A percentile compares a stretch with the other conserved stretches of the same genome.
Conservation (phyloP, 352 stramenopile genomes). For the Globisporangium uncinulatum region DNA sequence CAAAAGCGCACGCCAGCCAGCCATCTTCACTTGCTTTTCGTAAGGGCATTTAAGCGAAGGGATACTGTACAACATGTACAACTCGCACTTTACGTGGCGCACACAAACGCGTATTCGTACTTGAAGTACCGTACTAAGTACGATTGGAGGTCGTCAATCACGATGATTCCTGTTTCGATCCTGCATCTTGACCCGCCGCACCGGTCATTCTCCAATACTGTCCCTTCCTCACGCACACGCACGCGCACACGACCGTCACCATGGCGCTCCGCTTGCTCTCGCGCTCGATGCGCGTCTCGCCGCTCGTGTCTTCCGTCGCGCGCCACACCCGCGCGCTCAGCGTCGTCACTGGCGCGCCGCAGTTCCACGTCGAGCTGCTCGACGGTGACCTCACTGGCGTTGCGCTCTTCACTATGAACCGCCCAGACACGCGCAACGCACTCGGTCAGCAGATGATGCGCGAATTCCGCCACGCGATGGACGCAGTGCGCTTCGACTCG, state of each 20-base stretch:
- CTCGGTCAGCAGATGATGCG: constrained; percentile 77
- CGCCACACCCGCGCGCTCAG: constrained; percentile 10
- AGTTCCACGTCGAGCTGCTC: constrained; percentile 63
- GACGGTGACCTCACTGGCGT: constrained; percentile 46
- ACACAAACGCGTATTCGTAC: not conserved
- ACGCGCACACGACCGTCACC: not conserved
- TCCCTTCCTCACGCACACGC: not conserved
- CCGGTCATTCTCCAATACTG: not conserved
- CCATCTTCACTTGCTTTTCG: constrained; percentile 6
- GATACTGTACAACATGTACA: not conserved
- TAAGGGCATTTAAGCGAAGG: not conserved
- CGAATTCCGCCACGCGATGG: constrained; percentile 67
- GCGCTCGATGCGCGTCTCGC: not conserved
- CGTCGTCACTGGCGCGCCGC: constrained; percentile 14
- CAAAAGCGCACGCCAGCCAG: constrained; percentile 7
- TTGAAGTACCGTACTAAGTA: not conserved
- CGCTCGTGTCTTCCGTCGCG: not conserved
- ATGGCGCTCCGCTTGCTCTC: constrained; percentile 11
- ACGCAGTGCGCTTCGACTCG: constrained; percentile 57
- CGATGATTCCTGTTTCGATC: too few species aligned
- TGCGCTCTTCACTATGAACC: constrained; percentile 74
- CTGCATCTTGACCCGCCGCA: too few species aligned
- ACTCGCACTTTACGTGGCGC: too few species aligned
- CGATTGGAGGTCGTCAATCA: not conserved
- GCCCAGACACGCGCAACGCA: constrained; percentile 68